Conservation (phyloP, 306 rosid species). For the Ormosia semicastrata region DNA sequence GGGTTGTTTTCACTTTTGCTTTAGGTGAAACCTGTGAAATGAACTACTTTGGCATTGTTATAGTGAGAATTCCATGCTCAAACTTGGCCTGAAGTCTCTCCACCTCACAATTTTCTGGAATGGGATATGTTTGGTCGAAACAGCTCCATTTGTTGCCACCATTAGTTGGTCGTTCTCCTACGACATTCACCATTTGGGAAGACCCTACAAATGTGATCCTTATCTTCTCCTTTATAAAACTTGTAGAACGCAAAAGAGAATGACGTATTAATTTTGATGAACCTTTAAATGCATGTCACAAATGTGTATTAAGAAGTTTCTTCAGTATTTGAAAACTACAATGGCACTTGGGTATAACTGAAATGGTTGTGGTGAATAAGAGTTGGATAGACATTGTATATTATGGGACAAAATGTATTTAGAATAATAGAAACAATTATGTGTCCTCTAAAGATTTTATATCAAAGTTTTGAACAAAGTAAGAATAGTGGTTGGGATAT, state of each 20-base stretch:
- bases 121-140: constrained; percentile 33
- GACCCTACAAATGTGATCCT: constrained; percentile 17
- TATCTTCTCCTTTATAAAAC: constrained; percentile 50
- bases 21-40: not conserved
- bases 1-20: constrained; percentile 16
- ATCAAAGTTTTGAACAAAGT: not conserved
- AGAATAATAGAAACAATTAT: not conserved
- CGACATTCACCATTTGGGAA: constrained; percentile 1
- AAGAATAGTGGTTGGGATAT: not conserved
- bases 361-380: not conserved
- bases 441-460: not conserved
- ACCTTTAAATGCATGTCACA: not conserved
- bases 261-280: not conserved
- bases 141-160: constrained; percentile 39
- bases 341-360: too few relatives aligned
- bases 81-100: constrained; percentile 37
- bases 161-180: constrained; percentile 45
- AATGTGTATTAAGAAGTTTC: too few relatives aligned
- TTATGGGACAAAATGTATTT: not conserved
- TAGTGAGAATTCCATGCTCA: constrained; percentile 37
- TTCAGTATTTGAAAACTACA: too few relatives aligned
- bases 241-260: constrained; percentile 16
- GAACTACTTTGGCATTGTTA: constrained; percentile 53
- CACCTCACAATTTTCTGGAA: constrained; percentile 34
- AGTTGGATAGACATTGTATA: not conserved